A percentile compares a stretch with the other conserved stretches of the same genome.
Conservation (phyloP, 2,329 filamentous ascomycete genomes). For the Claviceps spartinae region DNA sequence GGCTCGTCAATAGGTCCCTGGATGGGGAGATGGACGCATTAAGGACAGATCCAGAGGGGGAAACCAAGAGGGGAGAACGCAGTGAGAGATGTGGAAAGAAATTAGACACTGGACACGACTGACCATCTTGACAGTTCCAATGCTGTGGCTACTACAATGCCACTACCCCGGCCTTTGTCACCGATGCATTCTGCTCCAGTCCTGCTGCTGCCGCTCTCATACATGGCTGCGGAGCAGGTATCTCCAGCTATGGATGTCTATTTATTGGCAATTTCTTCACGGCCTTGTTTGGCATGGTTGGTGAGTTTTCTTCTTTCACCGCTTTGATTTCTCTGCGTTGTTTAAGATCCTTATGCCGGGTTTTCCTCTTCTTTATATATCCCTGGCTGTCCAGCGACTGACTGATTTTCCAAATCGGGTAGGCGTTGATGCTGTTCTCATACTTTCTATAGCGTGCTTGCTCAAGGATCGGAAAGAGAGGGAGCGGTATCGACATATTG, state of each 20-base stretch:
- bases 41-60: too few relatives aligned
- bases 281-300: slow-evolving; percentile 65
- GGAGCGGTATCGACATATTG: slow-evolving; percentile 65
- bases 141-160: slow-evolving; percentile 73
- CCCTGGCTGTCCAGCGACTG: too few relatives aligned
- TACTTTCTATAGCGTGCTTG: slow-evolving; percentile 60
- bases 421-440: slow-evolving; percentile 50
- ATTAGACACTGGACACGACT: too few relatives aligned
- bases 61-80: too few relatives aligned
- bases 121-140: slow-evolving; percentile 39
- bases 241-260: slow-evolving; percentile 54
- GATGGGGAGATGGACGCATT: too few relatives aligned
- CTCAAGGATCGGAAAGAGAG: slow-evolving; percentile 71
- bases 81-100: too few relatives aligned
- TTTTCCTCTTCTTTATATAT: neutral
- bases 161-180: slow-evolving; percentile 57
- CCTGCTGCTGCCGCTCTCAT: slow-evolving; percentile 56
- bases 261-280: slow-evolving; percentile 70
- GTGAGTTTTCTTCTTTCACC: slow-evolving; percentile 20
- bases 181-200: slow-evolving; percentile 53
- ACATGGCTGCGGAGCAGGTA: slow-evolving; percentile 53
- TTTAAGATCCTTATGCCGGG: neutral
- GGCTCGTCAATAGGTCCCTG: too few relatives aligned
- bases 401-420: too few relatives aligned
- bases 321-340: too few relatives aligned